Percentiles rank a stretch among this genome's conserved stretches.
These are phyloP conservation scores for Dactylis glomerata DNA, from an alignment of 176 grass and related monocot genomes.

Conservation along the genomic window DNA sequence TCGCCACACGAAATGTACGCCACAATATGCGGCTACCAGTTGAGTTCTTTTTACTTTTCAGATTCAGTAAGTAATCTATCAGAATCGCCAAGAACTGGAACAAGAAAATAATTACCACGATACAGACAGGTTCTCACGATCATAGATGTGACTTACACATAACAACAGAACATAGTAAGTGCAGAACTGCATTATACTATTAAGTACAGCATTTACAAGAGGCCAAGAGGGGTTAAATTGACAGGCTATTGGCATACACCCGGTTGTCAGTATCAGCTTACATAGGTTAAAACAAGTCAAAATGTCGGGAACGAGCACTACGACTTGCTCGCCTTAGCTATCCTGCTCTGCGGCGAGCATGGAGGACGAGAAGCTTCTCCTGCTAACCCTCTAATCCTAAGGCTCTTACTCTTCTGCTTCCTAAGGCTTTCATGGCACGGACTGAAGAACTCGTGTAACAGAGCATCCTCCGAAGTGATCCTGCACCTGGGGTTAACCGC, in stretches of 20 bases:
- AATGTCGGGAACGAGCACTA: background rate
- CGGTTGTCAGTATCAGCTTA: conserved; percentile 25
- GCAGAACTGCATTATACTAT: background rate
- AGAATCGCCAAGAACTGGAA: background rate
- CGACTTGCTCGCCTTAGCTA: background rate
- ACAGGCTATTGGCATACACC: background rate
- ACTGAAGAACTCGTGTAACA: conserved; percentile 63
- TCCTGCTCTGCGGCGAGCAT: conserved; percentile 6
- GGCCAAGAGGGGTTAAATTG: conserved; percentile 8
- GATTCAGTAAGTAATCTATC: background rate
- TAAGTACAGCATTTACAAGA: conserved; percentile 36
- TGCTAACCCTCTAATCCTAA: conserved; percentile 31
- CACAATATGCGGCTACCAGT: background rate
- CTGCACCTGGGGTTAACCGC: conserved; percentile 80
- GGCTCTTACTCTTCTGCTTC: conserved; percentile 35
- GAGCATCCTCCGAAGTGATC: conserved; percentile 76
- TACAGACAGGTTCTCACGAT: background rate
- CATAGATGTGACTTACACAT: background rate
- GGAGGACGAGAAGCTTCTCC: conserved; percentile 14
- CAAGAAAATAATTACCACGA: background rate
- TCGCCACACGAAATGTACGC: background rate
- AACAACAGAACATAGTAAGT: background rate
- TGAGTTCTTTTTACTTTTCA: background rate
- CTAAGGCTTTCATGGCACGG: conserved; percentile 45
- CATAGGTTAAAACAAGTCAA: conserved; percentile 14